These are phyloP conservation scores for Stenogyne calaminthoides DNA, from an alignment of 305 asterid genomes.

Conservation along the genomic window DNA sequence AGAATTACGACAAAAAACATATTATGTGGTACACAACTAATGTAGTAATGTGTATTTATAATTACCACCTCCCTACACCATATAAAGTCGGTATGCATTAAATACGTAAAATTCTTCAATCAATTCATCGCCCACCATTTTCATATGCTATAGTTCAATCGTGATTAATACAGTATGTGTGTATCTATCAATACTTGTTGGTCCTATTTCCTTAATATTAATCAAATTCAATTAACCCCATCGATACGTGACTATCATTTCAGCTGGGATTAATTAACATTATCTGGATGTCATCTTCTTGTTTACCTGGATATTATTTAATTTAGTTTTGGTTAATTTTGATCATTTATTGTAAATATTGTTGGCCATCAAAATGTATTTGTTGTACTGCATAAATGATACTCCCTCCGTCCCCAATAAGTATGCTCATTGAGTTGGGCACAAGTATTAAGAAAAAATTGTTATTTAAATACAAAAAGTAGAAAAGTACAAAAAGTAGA, in stretches of 20 bases:
- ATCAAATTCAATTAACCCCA: neutral
- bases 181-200: no score
- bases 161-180: no score
- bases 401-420: no score
- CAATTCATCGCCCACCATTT: slow-evolving; percentile 13
- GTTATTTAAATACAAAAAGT: no score
- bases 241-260: neutral
- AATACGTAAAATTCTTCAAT: neutral
- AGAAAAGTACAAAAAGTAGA: no score
- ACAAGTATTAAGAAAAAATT: no score
- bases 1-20: neutral
- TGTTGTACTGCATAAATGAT: no score
- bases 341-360: neutral
- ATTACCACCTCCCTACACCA: slow-evolving; percentile 15
- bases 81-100: slow-evolving; percentile 2
- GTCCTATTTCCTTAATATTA: neutral
- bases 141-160: neutral
- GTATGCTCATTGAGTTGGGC: no score
- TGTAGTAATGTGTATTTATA: slow-evolving; percentile 20
- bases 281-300: neutral
- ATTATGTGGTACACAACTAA: neutral
- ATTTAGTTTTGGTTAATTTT: neutral
- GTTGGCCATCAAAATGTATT: neutral
- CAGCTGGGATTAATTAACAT: neutral
- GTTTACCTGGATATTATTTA: neutral